phyloP scores from a whole-genome alignment of 2,329 filamentous ascomycete species.

The Cryphonectria radicalis region DNA sequence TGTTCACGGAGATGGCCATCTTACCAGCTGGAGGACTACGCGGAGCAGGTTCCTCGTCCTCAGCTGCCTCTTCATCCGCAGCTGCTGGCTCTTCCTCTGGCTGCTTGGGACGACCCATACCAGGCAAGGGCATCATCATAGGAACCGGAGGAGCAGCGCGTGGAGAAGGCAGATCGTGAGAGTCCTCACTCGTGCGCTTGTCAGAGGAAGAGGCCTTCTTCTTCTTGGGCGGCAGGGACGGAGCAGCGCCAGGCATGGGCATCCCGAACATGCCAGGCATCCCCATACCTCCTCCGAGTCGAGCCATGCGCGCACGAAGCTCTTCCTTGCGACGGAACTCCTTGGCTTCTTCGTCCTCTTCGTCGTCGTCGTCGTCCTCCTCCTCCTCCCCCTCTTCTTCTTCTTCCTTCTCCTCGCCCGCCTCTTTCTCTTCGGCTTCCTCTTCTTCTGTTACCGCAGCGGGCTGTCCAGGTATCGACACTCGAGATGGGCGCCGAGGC shows the following conservation, averaged over 20 bases:
- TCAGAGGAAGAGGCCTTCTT: slow-evolving; percentile 53
- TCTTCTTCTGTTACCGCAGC: slow-evolving; percentile 44
- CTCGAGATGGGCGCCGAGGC: slow-evolving; percentile 44
- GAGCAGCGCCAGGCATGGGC: slow-evolving; percentile 58
- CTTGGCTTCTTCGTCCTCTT: slow-evolving; percentile 85
- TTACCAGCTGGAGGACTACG: slow-evolving; percentile 28
- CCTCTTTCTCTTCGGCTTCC: slow-evolving; percentile 44
- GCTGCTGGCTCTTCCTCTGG: slow-evolving; percentile 47
- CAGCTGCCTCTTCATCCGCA: slow-evolving; percentile 49
- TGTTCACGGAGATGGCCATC: slow-evolving; percentile 35
- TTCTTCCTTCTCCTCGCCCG: slow-evolving; percentile 53
- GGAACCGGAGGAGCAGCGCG: slow-evolving; percentile 59
- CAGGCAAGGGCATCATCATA: slow-evolving; percentile 69
- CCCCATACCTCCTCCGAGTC: slow-evolving; percentile 97
- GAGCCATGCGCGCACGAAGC: slow-evolving; percentile 92
- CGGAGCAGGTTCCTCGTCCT: slow-evolving; percentile 43
- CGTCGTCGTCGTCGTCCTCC: slow-evolving; percentile 72
- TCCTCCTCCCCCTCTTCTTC: slow-evolving; percentile 62
- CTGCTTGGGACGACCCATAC: slow-evolving; percentile 66
- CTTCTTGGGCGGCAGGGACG: slow-evolving; percentile 55
- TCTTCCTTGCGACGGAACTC: slow-evolving; percentile 86
- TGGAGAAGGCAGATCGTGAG: slow-evolving; percentile 50
- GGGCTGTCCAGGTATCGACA: slow-evolving; percentile 44
- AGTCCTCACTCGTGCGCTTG: slow-evolving; percentile 48
- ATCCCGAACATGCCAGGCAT: slow-evolving; percentile 94